These are phyloP conservation scores for Neocucurbitaria cava DNA, from an alignment of 2,329 filamentous ascomycete species.

Conservation along the genomic window DNA sequence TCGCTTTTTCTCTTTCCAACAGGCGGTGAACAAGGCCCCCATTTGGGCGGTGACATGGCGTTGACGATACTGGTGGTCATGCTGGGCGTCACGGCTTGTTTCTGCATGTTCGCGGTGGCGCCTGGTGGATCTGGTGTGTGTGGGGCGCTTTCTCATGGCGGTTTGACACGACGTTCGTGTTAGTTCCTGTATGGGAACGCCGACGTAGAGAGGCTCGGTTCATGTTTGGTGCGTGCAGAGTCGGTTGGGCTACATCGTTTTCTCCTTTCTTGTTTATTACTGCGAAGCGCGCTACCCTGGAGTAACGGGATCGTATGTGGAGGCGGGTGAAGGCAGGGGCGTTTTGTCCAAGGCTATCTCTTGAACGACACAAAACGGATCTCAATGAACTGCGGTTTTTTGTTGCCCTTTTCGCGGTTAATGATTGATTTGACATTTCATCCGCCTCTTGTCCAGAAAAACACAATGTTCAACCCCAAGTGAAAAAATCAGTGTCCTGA, in stretches of 20 bases:
- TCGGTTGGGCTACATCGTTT: no score
- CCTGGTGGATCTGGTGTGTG: constrained; percentile 8
- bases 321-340: neutral
- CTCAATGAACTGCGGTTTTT: neutral
- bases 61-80: neutral
- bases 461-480: no score
- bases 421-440: no score
- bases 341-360: neutral
- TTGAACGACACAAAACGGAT: neutral
- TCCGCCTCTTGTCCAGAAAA: no score
- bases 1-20: neutral
- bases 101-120: constrained; percentile 1
- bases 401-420: no score
- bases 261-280: neutral
- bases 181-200: neutral
- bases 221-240: neutral
- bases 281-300: neutral
- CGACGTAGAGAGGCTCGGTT: neutral
- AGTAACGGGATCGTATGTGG: neutral
- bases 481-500: no score
- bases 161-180: neutral
- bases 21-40: constrained; percentile 24
- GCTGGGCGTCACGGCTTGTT: neutral
- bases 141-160: neutral
- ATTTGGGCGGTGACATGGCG: constrained; percentile 21